phyloP scores from a whole-genome alignment of 805 yeast species.

The Scheffersomyces ergatensis region DNA sequence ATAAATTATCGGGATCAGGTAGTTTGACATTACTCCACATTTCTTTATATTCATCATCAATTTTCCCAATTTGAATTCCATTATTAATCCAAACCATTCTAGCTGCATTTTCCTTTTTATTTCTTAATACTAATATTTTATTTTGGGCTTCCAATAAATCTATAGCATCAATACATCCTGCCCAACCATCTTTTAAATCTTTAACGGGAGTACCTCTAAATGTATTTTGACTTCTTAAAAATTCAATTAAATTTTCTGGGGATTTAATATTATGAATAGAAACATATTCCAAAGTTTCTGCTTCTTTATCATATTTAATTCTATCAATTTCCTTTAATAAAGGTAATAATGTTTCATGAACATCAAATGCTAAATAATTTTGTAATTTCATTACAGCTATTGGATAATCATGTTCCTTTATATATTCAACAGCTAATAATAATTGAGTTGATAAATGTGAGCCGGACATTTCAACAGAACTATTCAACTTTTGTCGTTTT shows the following conservation, averaged over 20 bases:
- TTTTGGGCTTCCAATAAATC: slow-evolving; percentile 74
- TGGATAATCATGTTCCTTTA: slow-evolving; percentile 71
- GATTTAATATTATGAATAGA: slow-evolving; percentile 86
- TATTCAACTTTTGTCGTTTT: slow-evolving; percentile 29
- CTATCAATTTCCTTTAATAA: slow-evolving; percentile 74
- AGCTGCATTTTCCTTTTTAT: slow-evolving; percentile 93
- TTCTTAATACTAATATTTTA: slow-evolving; percentile 78
- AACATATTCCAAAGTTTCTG: slow-evolving; percentile 75
- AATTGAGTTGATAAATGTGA: slow-evolving; percentile 82
- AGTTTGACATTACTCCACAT: slow-evolving; percentile 79
- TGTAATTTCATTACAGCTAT: slow-evolving; percentile 64
- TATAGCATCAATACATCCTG: slow-evolving; percentile 77
- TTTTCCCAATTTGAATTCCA: slow-evolving; percentile 68
- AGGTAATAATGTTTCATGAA: slow-evolving; percentile 63
- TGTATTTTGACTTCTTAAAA: slow-evolving; percentile 76
- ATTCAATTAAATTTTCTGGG: slow-evolving; percentile 71
- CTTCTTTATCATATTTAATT: slow-evolving; percentile 62
- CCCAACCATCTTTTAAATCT: slow-evolving; percentile 89
- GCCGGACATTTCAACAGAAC: slow-evolving; percentile 30
- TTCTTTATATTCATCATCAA: slow-evolving; percentile 78
- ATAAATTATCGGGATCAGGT: slow-evolving; percentile 81
- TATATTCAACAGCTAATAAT: slow-evolving; percentile 86
- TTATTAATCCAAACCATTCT: slow-evolving; percentile 85
- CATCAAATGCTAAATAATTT: slow-evolving; percentile 61
- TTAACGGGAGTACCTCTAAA: slow-evolving; percentile 85